Conservation (phyloP, 495 filamentous ascomycete genomes). For the Neurospora sp. region DNA sequence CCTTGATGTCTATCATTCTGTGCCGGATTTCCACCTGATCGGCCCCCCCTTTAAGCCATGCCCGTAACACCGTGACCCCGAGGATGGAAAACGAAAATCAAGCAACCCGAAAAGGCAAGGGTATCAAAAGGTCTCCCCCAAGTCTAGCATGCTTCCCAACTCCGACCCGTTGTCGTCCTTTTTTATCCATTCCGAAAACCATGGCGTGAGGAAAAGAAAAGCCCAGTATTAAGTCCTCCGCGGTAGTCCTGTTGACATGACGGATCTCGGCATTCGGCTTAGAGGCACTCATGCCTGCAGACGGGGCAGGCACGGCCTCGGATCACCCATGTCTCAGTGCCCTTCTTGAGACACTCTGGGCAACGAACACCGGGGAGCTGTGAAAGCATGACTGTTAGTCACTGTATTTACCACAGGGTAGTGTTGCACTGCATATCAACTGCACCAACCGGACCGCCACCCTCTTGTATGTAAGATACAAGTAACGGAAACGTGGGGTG, state of each 20-base stretch:
- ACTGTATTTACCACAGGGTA: slow-evolving; percentile 8
- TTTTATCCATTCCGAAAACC: background rate
- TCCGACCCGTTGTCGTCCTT: background rate
- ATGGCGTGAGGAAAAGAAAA: background rate
- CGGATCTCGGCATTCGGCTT: background rate
- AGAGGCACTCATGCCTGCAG: slow-evolving; percentile 23
- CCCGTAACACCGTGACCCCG: background rate
- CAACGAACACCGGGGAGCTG: slow-evolving; percentile 24
- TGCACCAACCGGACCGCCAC: background rate
- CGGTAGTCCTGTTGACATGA: background rate
- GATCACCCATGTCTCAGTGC: slow-evolving; percentile 33
- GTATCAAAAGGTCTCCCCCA: background rate
- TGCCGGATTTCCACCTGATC: background rate
- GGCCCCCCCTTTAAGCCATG: background rate
- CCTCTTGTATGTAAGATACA: background rate
- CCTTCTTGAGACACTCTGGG: slow-evolving; percentile 27
- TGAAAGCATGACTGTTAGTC: background rate
- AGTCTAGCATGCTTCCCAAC: background rate
- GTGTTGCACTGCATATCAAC: background rate
- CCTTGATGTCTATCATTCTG: background rate
- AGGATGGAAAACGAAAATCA: background rate
- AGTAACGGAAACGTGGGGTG: background rate
- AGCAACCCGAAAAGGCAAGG: background rate
- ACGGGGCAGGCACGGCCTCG: slow-evolving; percentile 25
- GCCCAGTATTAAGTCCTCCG: background rate